Conservation (phyloP, 768 basidiomycete genomes). For the Trametes elegans region DNA sequence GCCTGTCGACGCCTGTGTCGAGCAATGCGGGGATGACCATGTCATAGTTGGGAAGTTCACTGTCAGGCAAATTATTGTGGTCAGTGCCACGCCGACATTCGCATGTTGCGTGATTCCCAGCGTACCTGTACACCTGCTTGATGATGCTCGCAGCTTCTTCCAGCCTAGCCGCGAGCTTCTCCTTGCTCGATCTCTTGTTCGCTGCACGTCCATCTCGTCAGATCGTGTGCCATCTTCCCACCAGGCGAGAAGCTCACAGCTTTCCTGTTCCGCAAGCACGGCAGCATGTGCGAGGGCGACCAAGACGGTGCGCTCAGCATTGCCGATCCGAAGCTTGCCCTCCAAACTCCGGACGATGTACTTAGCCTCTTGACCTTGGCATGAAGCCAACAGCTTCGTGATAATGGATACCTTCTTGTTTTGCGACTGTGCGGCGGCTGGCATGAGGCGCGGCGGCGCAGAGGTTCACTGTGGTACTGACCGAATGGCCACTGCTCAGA, state of each 20-base stretch:
- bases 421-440: slow-evolving; percentile 64
- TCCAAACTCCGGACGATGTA: slow-evolving; percentile 95
- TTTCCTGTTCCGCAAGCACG: slow-evolving; percentile 77
- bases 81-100: neutral
- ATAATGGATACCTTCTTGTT: slow-evolving; percentile 93
- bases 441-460: neutral
- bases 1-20: slow-evolving; percentile 65
- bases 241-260: slow-evolving; percentile 35
- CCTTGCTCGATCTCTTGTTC: slow-evolving; percentile 70
- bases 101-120: neutral
- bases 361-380: slow-evolving; percentile 90
- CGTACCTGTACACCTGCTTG: slow-evolving; percentile 91
- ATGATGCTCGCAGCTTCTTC: slow-evolving; percentile 76
- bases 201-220: slow-evolving; percentile 38
- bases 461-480: too few relatives aligned
- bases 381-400: slow-evolving; percentile 89
- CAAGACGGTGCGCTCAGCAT: slow-evolving; percentile 94
- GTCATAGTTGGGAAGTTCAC: slow-evolving; percentile 93
- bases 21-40: slow-evolving; percentile 88
- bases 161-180: slow-evolving; percentile 67
- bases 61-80: slow-evolving; percentile 28
- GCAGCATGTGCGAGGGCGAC: slow-evolving; percentile 92
- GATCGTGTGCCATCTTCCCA: neutral
- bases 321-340: slow-evolving; percentile 95
- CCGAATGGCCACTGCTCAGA: slow-evolving; percentile 77